Evolutionary conservation across 305 asterid species (phyloP).

Genomic region (Euphrasia arctica): DNA sequence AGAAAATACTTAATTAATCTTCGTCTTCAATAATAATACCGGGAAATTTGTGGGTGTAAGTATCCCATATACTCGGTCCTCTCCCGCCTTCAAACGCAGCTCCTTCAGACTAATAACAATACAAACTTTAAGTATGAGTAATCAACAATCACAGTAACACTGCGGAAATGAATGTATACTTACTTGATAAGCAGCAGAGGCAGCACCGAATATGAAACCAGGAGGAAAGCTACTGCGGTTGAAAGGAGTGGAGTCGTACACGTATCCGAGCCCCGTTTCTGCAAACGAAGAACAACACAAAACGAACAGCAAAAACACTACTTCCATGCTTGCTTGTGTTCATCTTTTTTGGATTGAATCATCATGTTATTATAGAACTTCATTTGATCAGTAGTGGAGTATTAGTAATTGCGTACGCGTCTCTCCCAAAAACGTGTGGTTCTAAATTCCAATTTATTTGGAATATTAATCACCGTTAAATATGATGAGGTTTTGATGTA

Average conservation of each 20-base stretch:
- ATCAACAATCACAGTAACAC: too few species aligned
- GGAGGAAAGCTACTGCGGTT: constrained; percentile 37
- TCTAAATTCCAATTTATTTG: too few species aligned
- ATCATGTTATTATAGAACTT: too few species aligned
- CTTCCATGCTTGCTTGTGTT: too few species aligned
- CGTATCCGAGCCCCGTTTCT: background rate
- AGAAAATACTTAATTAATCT: too few species aligned
- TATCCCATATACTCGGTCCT: constrained; percentile 57
- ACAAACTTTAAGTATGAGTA: too few species aligned
- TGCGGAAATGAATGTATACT: background rate
- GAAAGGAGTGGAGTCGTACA: constrained; percentile 14
- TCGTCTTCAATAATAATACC: constrained; percentile 24
- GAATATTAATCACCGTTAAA: too few species aligned
- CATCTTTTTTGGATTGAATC: too few species aligned
- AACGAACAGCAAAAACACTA: background rate
- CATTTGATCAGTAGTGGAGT: too few species aligned
- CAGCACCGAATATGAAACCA: constrained; percentile 45
- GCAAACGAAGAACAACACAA: background rate
- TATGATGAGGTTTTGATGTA: too few species aligned
- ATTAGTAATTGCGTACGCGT: too few species aligned
- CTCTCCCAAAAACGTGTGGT: too few species aligned
- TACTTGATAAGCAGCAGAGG: constrained; percentile 54
- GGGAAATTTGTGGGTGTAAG: constrained; percentile 35
- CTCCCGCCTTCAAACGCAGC: constrained; percentile 46
- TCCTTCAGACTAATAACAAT: constrained; percentile 36